Conservation (phyloP, 495 filamentous ascomycete species). For the Penicillium arizonense region DNA sequence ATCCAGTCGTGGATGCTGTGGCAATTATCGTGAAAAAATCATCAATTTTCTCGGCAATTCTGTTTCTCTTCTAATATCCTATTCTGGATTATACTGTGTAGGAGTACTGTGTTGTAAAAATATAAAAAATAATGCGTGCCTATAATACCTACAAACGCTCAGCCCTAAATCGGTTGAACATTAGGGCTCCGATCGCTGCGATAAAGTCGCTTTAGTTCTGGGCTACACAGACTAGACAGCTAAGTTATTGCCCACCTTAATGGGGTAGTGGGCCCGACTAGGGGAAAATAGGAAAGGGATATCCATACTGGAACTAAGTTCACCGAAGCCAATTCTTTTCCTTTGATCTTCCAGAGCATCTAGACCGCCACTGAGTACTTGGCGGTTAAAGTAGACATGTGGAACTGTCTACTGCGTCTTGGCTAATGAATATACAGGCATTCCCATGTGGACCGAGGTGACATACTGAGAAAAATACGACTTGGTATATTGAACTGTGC, state of each 20-base stretch:
- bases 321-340: background rate
- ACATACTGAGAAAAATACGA: slow-evolving; percentile 6
- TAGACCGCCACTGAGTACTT: slow-evolving; percentile 16
- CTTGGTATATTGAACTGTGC: slow-evolving; percentile 15
- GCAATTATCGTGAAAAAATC: slow-evolving; percentile 8
- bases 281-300: background rate
- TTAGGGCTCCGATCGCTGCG: background rate
- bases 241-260: background rate
- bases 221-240: background rate
- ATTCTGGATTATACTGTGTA: no score
- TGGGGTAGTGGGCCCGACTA: slow-evolving; percentile 1
- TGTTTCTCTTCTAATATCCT: no score
- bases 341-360: slow-evolving; percentile 17
- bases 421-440: no score
- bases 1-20: slow-evolving; percentile 24
- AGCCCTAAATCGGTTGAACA: background rate
- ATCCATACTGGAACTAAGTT: background rate
- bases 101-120: no score
- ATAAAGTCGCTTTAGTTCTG: background rate
- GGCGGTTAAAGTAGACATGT: background rate
- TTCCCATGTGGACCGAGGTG: background rate
- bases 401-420: no score
- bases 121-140: no score
- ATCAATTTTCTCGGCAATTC: no score
- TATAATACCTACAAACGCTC: no score